These are phyloP conservation scores for Cladorrhinum samala DNA, from an alignment of 495 filamentous ascomycete species.

Conservation along the genomic window DNA sequence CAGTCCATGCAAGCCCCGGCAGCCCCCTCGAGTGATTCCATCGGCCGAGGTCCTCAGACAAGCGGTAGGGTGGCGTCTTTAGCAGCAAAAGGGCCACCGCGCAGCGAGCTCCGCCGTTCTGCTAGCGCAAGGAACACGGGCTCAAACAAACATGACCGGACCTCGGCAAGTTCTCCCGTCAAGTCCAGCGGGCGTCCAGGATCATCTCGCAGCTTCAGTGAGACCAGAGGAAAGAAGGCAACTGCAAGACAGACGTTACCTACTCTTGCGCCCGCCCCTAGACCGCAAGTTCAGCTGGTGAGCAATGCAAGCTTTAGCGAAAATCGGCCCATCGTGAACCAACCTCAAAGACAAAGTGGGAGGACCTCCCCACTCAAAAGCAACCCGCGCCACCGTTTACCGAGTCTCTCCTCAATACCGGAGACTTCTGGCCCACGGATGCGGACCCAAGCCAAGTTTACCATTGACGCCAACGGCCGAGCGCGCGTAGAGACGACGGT, in stretches of 20 bases:
- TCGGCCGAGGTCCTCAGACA: conserved; percentile 12
- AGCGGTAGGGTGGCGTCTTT: conserved; percentile 13
- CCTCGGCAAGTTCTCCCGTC: conserved; percentile 49
- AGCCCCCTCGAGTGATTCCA: conserved; percentile 21
- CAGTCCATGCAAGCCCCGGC: conserved; percentile 25
- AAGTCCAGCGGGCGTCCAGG: conserved; percentile 45
- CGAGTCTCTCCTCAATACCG: conserved; percentile 47
- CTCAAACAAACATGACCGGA: conserved; percentile 34
- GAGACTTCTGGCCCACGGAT: conserved; percentile 39
- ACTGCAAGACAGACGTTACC: conserved; percentile 27
- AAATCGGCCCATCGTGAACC: conserved; percentile 29
- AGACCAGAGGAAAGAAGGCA: conserved; percentile 37
- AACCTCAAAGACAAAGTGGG: conserved; percentile 34
- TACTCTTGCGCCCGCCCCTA: conserved; percentile 30
- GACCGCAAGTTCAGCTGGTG: conserved; percentile 19
- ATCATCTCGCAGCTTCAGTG: conserved; percentile 57
- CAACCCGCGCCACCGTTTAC: conserved; percentile 34
- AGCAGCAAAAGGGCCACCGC: conserved; percentile 19
- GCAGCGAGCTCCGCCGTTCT: conserved; percentile 35
- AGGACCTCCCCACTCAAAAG: conserved; percentile 46
- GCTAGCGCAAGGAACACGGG: conserved; percentile 35
- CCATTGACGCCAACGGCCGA: conserved; percentile 64
- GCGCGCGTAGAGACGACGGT: conserved; percentile 65
- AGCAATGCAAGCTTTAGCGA: conserved; percentile 17
- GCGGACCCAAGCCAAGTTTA: conserved; percentile 57